These are phyloP conservation scores for Macaranga tanarius DNA, from an alignment of 441 rosid species.

Conservation along the genomic window DNA sequence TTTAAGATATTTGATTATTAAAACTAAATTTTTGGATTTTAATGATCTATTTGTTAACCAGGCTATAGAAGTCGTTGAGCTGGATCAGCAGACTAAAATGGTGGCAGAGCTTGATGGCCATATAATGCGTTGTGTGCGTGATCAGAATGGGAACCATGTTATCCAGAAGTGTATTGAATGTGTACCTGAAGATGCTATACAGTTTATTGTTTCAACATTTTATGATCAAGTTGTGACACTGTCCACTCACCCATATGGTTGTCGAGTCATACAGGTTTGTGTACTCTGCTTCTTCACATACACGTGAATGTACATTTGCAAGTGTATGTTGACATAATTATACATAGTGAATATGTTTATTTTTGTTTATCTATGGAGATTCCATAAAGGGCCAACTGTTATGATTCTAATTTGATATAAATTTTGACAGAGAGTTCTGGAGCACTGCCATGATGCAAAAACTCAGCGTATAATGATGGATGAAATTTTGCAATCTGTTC, in stretches of 20 bases:
- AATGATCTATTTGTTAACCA: constrained; percentile 23
- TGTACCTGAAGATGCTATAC: constrained; percentile 66
- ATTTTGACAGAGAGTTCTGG: constrained; percentile 66
- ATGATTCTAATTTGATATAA: constrained; percentile 6
- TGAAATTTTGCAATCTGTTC: constrained; percentile 61
- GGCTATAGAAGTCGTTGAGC: constrained; percentile 77
- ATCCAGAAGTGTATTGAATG: constrained; percentile 90
- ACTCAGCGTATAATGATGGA: constrained; percentile 66
- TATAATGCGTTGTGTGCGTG: constrained; percentile 77
- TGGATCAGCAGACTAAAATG: constrained; percentile 73
- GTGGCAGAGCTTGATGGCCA: constrained; percentile 78
- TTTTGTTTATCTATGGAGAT: constrained; percentile 4
- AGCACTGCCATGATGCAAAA: constrained; percentile 63
- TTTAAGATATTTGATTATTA: background rate
- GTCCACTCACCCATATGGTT: constrained; percentile 85
- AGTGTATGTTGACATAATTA: background rate
- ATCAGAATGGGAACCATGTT: constrained; percentile 85
- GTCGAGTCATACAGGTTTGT: constrained; percentile 76
- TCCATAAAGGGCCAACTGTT: background rate
- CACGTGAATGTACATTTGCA: no score
- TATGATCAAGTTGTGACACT: constrained; percentile 70
- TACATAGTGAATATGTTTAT: background rate
- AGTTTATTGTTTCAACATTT: constrained; percentile 64
- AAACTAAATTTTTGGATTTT: background rate
- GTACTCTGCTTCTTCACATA: background rate